Percentiles rank a stretch among this genome's conserved stretches.
phyloP scores from a whole-genome alignment of 495 filamentous ascomycete genomes.

The Cercophora samala region DNA sequence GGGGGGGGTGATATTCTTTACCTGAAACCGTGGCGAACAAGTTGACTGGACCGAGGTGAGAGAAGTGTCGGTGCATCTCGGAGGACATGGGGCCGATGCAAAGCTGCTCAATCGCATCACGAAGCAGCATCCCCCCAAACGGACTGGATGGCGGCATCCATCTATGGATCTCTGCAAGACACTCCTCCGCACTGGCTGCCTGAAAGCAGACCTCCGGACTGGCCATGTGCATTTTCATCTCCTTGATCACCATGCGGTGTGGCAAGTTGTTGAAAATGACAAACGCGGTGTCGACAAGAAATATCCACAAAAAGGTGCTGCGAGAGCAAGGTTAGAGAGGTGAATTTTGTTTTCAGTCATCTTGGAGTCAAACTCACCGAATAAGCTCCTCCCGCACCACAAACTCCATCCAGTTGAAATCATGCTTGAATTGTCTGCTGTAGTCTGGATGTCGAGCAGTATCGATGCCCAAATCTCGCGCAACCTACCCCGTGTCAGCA shows the following conservation, averaged over 20 bases:
- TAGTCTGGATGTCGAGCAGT: constrained; percentile 30
- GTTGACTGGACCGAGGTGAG: constrained; percentile 32
- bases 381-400: constrained; percentile 31
- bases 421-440: constrained; percentile 21
- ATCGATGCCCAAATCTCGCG: constrained; percentile 30
- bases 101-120: constrained; percentile 29
- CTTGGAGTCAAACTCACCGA: constrained; percentile 18
- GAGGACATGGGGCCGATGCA: constrained; percentile 19
- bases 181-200: constrained; percentile 25
- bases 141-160: constrained; percentile 28
- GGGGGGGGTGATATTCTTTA: constrained; percentile 12
- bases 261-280: constrained; percentile 37
- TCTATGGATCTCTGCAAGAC: constrained; percentile 24
- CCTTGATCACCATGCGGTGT: constrained; percentile 36
- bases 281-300: constrained; percentile 32
- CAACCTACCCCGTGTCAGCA: constrained; percentile 16
- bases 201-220: constrained; percentile 33
- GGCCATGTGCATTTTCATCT: constrained; percentile 35
- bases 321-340: neutral
- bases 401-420: constrained; percentile 31
- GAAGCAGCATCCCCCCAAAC: constrained; percentile 25
- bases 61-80: constrained; percentile 16
- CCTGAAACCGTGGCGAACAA: constrained; percentile 34
- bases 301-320: constrained; percentile 24
- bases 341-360: neutral